Conservation (phyloP, 108 stramenopile genomes). For the Epithemia pelagica region DNA sequence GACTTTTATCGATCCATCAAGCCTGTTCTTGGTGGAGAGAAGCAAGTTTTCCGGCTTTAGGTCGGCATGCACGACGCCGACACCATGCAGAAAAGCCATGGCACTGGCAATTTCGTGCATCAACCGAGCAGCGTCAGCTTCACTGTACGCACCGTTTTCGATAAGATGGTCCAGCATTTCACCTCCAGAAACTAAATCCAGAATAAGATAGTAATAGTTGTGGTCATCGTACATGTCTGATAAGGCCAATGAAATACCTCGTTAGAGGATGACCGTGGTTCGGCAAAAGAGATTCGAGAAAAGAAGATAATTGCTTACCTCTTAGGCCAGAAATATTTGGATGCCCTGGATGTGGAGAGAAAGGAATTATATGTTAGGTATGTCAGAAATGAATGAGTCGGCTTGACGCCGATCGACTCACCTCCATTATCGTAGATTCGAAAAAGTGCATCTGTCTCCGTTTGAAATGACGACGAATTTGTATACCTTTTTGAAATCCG, state of each 20-base stretch:
- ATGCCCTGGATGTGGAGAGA: slow-evolving; percentile 31
- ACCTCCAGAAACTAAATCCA: slow-evolving; percentile 77
- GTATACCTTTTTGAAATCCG: slow-evolving; percentile 41
- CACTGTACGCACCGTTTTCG: slow-evolving; percentile 74
- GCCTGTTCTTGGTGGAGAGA: slow-evolving; percentile 47
- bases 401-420: too few relatives aligned
- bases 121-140: slow-evolving; percentile 70
- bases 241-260: background rate
- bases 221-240: slow-evolving; percentile 51
- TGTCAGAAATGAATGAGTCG: too few relatives aligned
- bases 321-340: slow-evolving; percentile 60
- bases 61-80: slow-evolving; percentile 80
- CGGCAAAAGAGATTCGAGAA: background rate
- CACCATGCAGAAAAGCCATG: slow-evolving; percentile 71
- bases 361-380: too few relatives aligned
- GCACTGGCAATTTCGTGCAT: slow-evolving; percentile 68
- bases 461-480: slow-evolving; percentile 27
- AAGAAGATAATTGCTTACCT: background rate
- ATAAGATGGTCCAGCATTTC: slow-evolving; percentile 89
- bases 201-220: slow-evolving; percentile 57
- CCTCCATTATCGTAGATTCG: slow-evolving; percentile 52
- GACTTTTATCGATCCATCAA: slow-evolving; percentile 63
- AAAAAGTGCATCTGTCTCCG: slow-evolving; percentile 51
- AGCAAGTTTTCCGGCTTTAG: slow-evolving; percentile 60
- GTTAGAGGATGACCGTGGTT: background rate